Evolutionary conservation across 345 rosid species (phyloP).

Genomic region (Eucalyptus paniculata): DNA sequence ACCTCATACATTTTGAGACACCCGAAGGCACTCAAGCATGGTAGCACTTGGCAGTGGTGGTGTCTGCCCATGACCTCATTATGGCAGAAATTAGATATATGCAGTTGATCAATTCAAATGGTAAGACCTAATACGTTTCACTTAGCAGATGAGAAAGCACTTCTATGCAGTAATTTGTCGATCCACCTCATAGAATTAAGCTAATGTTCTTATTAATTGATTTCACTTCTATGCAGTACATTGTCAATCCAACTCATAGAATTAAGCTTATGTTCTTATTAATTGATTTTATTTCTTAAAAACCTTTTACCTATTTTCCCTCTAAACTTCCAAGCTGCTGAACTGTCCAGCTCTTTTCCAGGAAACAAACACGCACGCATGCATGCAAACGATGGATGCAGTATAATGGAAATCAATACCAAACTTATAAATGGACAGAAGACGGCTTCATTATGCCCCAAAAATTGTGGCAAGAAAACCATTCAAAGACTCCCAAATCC

Average conservation of each 20-base stretch:
- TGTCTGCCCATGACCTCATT: neutral
- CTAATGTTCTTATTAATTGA: neutral
- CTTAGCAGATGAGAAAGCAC: neutral
- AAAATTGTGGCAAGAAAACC: neutral
- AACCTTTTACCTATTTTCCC: neutral
- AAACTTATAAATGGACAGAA: neutral
- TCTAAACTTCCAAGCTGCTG: neutral
- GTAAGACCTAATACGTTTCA: neutral
- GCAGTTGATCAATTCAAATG: neutral
- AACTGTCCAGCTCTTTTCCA: neutral
- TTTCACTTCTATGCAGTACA: neutral
- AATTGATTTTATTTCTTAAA: neutral
- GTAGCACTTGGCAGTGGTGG: neutral
- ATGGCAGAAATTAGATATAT: neutral
- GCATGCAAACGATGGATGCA: neutral
- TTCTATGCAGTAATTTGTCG: neutral
- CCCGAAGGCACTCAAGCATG: neutral
- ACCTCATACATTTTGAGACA: neutral
- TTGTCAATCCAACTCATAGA: neutral
- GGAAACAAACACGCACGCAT: neutral
- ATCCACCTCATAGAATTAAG: neutral
- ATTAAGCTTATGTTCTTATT: neutral
- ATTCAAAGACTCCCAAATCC: neutral
- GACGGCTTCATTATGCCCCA: neutral
- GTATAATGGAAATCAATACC: neutral